phyloP scores from a whole-genome alignment of 441 rosid species.

The Omphalea diandra region DNA sequence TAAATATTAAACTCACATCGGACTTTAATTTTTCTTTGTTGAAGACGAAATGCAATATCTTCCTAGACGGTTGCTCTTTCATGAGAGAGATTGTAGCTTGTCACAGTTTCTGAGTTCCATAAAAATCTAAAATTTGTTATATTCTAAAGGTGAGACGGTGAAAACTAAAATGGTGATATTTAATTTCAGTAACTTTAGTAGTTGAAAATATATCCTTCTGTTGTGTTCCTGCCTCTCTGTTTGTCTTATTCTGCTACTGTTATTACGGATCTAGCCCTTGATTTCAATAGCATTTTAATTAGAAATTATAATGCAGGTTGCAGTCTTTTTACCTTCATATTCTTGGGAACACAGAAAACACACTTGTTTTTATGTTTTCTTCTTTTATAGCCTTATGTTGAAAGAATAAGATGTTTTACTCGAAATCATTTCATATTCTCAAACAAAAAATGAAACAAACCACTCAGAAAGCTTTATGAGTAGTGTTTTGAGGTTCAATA shows the following conservation, averaged over 20 bases:
- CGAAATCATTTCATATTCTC: background rate
- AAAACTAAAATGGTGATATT: background rate
- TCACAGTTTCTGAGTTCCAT: constrained; percentile 7
- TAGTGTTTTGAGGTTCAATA: background rate
- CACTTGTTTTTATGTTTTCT: background rate
- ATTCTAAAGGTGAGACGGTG: background rate
- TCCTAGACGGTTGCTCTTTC: constrained; percentile 2
- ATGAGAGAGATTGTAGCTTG: constrained; percentile 4
- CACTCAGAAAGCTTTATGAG: background rate
- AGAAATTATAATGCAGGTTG: background rate
- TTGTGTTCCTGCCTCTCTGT: background rate
- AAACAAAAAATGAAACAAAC: background rate
- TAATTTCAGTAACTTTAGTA: background rate
- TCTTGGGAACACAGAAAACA: background rate
- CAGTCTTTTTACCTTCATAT: background rate
- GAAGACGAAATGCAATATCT: constrained; percentile 16
- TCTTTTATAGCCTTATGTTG: background rate
- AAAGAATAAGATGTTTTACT: background rate
- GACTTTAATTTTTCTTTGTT: constrained; percentile 13
- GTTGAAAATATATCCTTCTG: background rate
- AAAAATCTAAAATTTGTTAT: constrained; percentile 2
- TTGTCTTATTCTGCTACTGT: background rate
- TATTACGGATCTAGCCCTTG: background rate
- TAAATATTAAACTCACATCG: constrained; percentile 28
- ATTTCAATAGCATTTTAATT: background rate